These are phyloP conservation scores for Emergomyces africanus DNA, from an alignment of 2,329 filamentous ascomycete species.

Conservation along the genomic window DNA sequence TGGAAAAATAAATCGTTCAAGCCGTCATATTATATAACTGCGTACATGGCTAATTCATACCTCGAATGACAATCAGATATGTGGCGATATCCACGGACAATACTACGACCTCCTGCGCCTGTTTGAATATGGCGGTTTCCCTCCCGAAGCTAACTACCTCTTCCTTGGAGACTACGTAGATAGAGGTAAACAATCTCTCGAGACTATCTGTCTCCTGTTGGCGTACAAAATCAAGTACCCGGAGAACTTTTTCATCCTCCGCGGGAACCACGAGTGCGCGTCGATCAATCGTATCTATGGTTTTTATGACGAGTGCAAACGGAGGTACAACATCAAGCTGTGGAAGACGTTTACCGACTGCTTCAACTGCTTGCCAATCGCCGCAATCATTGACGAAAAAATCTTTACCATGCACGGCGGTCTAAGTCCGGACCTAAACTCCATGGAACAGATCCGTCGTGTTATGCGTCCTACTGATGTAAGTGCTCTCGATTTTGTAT, in stretches of 20 bases:
- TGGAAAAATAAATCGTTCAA: background rate
- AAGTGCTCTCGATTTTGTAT: conserved; percentile 34
- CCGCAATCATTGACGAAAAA: conserved; percentile 98
- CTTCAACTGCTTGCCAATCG: conserved; percentile 98
- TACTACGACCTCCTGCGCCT: conserved; percentile 96
- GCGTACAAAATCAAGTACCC: conserved; percentile 99
- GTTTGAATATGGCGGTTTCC: conserved; percentile 97
- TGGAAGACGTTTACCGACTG: conserved; percentile 99
- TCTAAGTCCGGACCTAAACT: conserved; percentile 92
- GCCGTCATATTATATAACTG: background rate
- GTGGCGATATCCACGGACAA: conserved; percentile 97
- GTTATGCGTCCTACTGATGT: conserved; percentile 99
- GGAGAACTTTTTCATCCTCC: conserved; percentile 98
- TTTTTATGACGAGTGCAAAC: conserved; percentile 99
- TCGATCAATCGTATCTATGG: conserved; percentile 99
- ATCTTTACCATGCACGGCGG: conserved; percentile 99
- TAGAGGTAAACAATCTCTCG: conserved; percentile 95
- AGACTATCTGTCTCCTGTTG: conserved; percentile 92
- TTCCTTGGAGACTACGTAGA: conserved; percentile 99
- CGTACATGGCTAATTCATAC: background rate
- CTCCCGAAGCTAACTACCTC: conserved; percentile 96
- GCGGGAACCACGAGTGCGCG: conserved; percentile 97
- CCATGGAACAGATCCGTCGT: conserved; percentile 98
- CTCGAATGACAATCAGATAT: conserved; percentile 57
- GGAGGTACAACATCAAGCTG: conserved; percentile 97